Base-by-base conservation (phyloP, 2,329 filamentous ascomycete species). In the Hypomyces perniciosus region DNA sequence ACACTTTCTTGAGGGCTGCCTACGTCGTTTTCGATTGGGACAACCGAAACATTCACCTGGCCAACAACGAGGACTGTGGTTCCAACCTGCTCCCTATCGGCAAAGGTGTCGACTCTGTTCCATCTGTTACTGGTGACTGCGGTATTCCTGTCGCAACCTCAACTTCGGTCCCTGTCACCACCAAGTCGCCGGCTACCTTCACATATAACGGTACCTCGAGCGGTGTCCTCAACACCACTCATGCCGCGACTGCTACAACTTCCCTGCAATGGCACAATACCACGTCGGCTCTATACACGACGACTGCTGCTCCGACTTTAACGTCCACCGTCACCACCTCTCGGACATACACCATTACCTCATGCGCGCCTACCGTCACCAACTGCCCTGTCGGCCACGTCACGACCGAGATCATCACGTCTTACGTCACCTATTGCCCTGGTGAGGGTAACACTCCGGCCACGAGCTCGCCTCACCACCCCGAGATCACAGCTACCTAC, bases 21-120 rank as follows among this genome's bases (percentile, higher is more conserved):
- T 75, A 74, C 29, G 69, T 72, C 13, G 71, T 74, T 28, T 73
- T 66, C 49, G 71, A 73, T 54, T 64, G 62, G 64, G 68, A 71
- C 44, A 72, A 73, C 59, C 59, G 61, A 27, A 62, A 67, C 28
- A 58, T 72, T 39, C 65, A 69, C 53, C 41, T 73, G 6, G 70
- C 64, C 5, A 65, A 67, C 46, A 67, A 65, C 20, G 63, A 62
- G 39, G 65, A 72, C 46, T 73, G 70, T 54, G 71, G 70, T 28
- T 60, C 66, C 26, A 62, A 67, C 27, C 60, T 72, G 6, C 56
- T 70, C 9, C 54, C 68, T 27, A 68, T 73, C 28, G 67, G 67
- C 6, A 59, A 67, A 62, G 62, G 75, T 58, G 59, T 78, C 4
- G 50, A 67, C 31, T 61, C 68, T 29, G 65, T 70, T 13, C 64